Conservation (phyloP, 768 basidiomycete genomes). For the Cystobasidium tubakii region DNA sequence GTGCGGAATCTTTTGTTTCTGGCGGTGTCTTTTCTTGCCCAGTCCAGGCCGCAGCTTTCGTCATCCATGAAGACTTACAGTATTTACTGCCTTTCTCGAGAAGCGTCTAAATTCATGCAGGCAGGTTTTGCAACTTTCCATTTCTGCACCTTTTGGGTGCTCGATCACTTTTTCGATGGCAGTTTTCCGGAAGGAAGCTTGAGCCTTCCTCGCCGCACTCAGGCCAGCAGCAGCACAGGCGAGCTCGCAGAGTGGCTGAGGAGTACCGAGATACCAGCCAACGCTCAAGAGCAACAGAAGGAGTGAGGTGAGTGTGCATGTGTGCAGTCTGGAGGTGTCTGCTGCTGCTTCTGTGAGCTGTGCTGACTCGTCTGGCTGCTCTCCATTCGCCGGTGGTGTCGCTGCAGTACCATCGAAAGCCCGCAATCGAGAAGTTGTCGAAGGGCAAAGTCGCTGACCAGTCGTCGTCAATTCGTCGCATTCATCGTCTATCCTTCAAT, state of each 20-base stretch:
- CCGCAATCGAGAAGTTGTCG: slow-evolving; percentile 1
- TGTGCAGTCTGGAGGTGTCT: background rate
- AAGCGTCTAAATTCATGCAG: no score
- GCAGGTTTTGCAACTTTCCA: background rate
- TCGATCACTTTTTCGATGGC: background rate
- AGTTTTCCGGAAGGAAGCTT: background rate
- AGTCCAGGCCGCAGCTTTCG: no score
- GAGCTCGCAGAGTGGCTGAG: background rate
- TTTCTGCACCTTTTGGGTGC: no score
- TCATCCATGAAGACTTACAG: no score
- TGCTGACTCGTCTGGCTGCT: slow-evolving; percentile 5
- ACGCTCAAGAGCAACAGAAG: slow-evolving; percentile 18
- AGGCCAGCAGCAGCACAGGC: background rate
- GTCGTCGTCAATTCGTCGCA: background rate
- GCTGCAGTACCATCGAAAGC: background rate
- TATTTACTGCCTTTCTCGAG: no score
- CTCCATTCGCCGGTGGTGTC: background rate
- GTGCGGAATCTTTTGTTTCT: no score
- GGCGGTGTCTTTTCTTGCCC: no score
- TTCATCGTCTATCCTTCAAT: background rate
- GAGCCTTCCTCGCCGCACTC: slow-evolving; percentile 2
- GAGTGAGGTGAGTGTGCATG: slow-evolving; percentile 12
- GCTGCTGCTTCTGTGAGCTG: background rate
- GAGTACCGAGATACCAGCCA: slow-evolving; percentile 13
- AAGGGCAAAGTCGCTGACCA: background rate